Evolutionary conservation across 495 filamentous ascomycete species (phyloP), one percentile per base, ranked within the genome.

Genomic region (Xylaria flabelliformis): DNA sequence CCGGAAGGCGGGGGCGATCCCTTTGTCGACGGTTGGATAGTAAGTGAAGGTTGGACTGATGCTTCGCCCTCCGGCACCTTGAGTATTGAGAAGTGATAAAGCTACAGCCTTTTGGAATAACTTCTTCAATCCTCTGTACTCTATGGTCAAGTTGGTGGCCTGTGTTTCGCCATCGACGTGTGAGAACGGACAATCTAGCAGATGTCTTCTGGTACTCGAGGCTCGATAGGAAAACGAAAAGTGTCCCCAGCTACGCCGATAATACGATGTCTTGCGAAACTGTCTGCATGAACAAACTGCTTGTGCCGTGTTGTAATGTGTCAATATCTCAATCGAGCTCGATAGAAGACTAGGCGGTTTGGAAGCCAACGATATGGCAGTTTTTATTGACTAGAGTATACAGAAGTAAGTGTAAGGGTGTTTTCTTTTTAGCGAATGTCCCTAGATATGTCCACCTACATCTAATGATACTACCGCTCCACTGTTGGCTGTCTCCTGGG

Each of bases 301-400:
- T 34, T 17, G n/a, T 34, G 9, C 8, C 12, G 24, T 13, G 10
- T 36, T 26, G 62, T 2, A 19, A 19, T 17, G 1, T 42, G 32
- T 15, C 1, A 50, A 9, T 8, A 42, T n/a, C 19, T 64, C 7
- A 8, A 64, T 64, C 17, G 63, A 46, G 44, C 10, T 65, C 15
- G 63, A 65, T 32, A 65, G 15, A 50, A 65, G 42, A 26, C 63
- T 64, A 1, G 34, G 34, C 19, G 62, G 62, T 50, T 50, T 50
- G 4, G 41, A 46, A 32, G 62, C 62, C 5, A 64, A 12, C 3
- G 42, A 32, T 4, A 34, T 3, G 34, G 62, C 62, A 3, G 39
- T 21, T 50, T 64, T 42, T 2, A n/a, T 29, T 34, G 62, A 64
- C 62, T 64, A 50, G 12, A 4, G n/a, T n/a, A n/a, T 1, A 50